These are phyloP conservation scores for Solanum commersonii DNA, from an alignment of 257 asterid species.

Conservation along the genomic window DNA sequence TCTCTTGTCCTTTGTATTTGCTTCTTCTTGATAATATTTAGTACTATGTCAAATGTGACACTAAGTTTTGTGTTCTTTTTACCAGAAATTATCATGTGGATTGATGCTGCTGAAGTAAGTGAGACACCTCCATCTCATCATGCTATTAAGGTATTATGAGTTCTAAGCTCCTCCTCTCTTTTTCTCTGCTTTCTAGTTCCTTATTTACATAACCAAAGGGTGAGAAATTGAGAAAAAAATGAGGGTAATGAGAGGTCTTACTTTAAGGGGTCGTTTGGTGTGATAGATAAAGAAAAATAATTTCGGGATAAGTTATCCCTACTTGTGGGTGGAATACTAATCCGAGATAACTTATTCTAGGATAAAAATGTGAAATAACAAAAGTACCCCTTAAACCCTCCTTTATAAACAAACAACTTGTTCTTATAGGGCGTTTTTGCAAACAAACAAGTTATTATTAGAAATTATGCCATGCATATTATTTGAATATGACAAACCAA, in stretches of 20 bases:
- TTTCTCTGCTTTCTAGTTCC: neutral
- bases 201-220: neutral
- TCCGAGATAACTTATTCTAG: neutral
- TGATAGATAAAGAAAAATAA: neutral
- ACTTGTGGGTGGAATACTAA: neutral
- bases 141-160: neutral
- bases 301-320: no score
- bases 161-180: neutral
- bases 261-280: neutral
- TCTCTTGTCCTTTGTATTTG: neutral
- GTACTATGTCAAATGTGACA: neutral
- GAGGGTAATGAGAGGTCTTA: neutral
- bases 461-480: neutral
- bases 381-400: neutral
- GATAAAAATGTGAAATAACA: neutral
- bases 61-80: neutral
- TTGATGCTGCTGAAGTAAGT: neutral
- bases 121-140: neutral
- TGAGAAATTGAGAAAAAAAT: neutral
- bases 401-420: neutral
- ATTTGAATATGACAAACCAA: neutral
- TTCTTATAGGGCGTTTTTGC: neutral
- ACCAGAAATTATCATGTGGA: neutral
- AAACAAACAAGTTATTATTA: no score
- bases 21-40: neutral